Evolutionary conservation across 768 basidiomycete genomes (phyloP), one percentile per base, ranked within the genome.

Genomic region (Mycena pura): DNA sequence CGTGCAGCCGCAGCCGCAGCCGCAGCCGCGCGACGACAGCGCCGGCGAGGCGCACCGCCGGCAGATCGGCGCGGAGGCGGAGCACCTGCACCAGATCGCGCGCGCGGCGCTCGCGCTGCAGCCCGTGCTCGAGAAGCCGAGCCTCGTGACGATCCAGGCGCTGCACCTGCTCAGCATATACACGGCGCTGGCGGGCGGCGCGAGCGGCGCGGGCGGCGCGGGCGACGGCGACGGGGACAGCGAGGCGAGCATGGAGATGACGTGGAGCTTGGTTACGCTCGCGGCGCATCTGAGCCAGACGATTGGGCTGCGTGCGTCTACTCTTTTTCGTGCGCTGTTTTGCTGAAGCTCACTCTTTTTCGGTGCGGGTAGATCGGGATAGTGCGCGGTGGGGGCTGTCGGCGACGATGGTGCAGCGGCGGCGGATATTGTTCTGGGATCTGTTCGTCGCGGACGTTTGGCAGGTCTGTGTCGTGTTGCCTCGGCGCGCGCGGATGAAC

Each of bases 351-450:
- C 38, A 60, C 38, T 22, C 21, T 63, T 27, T 13, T 36, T 27
- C n/a, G n/a, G n/a, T n/a, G n/a, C n/a, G n/a, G 24, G 19, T 43
- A 86, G 88, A 90, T 70, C 85, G 89, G 45, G 89, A 91, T 63
- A 86, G 86, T 60, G 80, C 79, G 14, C 75, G 84, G 54, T 90
- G 89, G 89, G 82, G 78, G 2, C 73, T 92, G n/a, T 77, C 84
- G 6, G 74, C 82, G 2, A 85, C 85, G 69, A 82, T 86, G 65
- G 86, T 91, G 0, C 82, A 89, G 62, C 76, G 89, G 27, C 81
- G 91, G 9, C 82, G 90, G 3, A 76, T 86, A 29, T 74, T 91
- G 10, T 92, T 93, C 74, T 93, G 91, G 91, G 89, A 92, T 68
- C 77, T 91, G 10, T 92, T 90, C 64, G 79, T 88, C 19, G 85